Percentiles rank a stretch among this genome's conserved stretches.
Evolutionary conservation across 2,329 filamentous ascomycete genomes (phyloP).

Genomic region (Elsinoe batatas): DNA sequence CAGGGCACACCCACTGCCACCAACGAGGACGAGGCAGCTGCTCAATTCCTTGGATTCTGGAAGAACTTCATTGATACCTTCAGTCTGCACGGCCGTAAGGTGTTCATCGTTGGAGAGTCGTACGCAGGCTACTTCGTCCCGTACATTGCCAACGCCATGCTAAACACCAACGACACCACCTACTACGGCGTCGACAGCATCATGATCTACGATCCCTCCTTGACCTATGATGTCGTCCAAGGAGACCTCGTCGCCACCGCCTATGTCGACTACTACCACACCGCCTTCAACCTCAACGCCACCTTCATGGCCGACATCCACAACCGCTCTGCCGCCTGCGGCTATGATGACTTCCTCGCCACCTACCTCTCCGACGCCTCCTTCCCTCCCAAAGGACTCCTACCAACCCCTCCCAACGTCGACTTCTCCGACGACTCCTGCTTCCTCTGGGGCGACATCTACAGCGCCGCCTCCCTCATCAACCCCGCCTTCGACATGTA

Average conservation of each 20-base stretch:
- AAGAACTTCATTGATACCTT: constrained; percentile 49
- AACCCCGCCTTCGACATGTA: constrained; percentile 80
- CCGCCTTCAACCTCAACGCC: constrained; percentile 55
- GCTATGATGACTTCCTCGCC: constrained; percentile 51
- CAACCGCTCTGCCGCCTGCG: constrained; percentile 44
- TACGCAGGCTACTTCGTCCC: constrained; percentile 55
- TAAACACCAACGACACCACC: constrained; percentile 54
- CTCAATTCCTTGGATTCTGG: constrained; percentile 42
- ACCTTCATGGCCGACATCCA: constrained; percentile 46
- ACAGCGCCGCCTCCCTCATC: constrained; percentile 41
- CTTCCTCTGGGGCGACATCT: constrained; percentile 38
- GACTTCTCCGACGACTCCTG: constrained; percentile 42
- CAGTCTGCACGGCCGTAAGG: constrained; percentile 43
- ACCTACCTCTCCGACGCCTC: constrained; percentile 44
- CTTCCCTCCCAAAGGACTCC: constrained; percentile 56
- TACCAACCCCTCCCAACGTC: constrained; percentile 45
- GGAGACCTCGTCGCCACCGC: constrained; percentile 44
- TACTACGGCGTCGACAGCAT: constrained; percentile 61
- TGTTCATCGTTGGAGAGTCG: constrained; percentile 65
- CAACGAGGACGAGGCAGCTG: constrained; percentile 37
- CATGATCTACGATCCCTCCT: constrained; percentile 62
- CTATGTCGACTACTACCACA: constrained; percentile 52
- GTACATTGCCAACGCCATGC: constrained; percentile 63
- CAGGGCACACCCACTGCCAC: constrained; percentile 37
- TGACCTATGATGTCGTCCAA: constrained; percentile 45